Percentiles rank a stretch among this genome's conserved stretches.
Evolutionary conservation across 225 moss, liverwort and hornwort genomes (phyloP).

Genomic region (Neckera pumila): DNA sequence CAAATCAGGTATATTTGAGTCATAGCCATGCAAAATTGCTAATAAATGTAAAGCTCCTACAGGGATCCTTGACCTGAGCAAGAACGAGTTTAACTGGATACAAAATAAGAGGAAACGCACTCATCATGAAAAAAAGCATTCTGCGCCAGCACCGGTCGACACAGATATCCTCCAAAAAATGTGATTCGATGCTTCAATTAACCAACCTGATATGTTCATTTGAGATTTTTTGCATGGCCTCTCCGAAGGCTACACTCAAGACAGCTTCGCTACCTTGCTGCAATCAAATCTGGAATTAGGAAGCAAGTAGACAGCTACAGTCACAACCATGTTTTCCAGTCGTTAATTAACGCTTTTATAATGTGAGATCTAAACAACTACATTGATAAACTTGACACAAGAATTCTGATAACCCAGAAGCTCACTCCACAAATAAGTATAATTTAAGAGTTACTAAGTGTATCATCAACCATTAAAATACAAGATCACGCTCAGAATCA

Average conservation of each 20-base stretch:
- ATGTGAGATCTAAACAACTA: background rate
- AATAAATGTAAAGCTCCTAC: background rate
- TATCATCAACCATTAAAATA: background rate
- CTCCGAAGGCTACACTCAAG: constrained; percentile 62
- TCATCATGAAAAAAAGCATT: background rate
- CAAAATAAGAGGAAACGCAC: background rate
- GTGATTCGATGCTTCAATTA: background rate
- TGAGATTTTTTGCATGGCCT: constrained; percentile 61
- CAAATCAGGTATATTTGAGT: background rate
- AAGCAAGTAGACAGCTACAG: background rate
- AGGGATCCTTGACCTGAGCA: background rate
- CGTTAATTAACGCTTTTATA: background rate
- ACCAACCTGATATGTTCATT: constrained; percentile 58
- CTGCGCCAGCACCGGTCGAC: background rate
- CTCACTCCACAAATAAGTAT: background rate
- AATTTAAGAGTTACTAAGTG: background rate
- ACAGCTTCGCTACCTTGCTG: constrained; percentile 92
- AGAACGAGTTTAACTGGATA: background rate
- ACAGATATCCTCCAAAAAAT: background rate
- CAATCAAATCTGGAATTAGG: constrained; percentile 16
- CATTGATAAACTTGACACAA: background rate
- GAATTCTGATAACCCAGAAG: background rate
- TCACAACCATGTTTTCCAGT: background rate
- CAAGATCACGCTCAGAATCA: background rate
- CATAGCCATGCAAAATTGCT: background rate